Evolutionary conservation across 2,329 filamentous ascomycete species (phyloP), one percentile per base, ranked within the genome.

Genomic region (Colletotrichum kahawae): DNA sequence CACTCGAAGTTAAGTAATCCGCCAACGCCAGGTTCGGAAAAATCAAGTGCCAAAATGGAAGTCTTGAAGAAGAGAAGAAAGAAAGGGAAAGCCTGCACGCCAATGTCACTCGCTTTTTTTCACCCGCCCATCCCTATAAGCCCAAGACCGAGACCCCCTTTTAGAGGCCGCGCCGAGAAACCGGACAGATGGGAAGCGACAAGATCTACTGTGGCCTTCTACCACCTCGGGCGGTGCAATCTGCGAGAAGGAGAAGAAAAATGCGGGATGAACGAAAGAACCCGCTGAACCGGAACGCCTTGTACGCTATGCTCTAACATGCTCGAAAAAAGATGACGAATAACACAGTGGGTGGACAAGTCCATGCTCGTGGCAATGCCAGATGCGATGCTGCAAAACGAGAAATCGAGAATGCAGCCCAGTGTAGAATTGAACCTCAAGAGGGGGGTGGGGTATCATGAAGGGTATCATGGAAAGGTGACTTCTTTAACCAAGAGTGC

Each of bases 401-500:
- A 67, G 21, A 69, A 70, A 66, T 69, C 33, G 60, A 70, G 60
- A 71, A 71, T 59, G 69, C 57, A 74, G 64, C 72, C 68, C 72
- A 77, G 57, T 36, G 36, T 72, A 71, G 77, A 77, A 76, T 62
- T 33, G 63, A 68, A 70, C 76, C 65, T 70, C 71, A 74, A 67
- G 72, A 70, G 59, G 63, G 71, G 67, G 67, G 70, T 62, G 70
- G 78, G 78, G 78, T 79, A 79, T 79, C 78, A 79, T 79, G 76
- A 75, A 73, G 78, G 76, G 76, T 77, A 77, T 77, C 71, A 75
- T 76, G 67, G 66, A 78, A 70, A 59, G 57, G 63, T 12, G 38
- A 66, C 36, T 74, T 62, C 67, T 70, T 86, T 81, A 90, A 43
- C 88, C 88, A 73, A 90, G 81, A 4, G 87, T 87, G 64, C 89